Percentiles rank a stretch among this genome's conserved stretches.
These are phyloP conservation scores for Tylopilus orsonianus DNA, from an alignment of 1,284 basidiomycete genomes.

Conservation along the genomic window DNA sequence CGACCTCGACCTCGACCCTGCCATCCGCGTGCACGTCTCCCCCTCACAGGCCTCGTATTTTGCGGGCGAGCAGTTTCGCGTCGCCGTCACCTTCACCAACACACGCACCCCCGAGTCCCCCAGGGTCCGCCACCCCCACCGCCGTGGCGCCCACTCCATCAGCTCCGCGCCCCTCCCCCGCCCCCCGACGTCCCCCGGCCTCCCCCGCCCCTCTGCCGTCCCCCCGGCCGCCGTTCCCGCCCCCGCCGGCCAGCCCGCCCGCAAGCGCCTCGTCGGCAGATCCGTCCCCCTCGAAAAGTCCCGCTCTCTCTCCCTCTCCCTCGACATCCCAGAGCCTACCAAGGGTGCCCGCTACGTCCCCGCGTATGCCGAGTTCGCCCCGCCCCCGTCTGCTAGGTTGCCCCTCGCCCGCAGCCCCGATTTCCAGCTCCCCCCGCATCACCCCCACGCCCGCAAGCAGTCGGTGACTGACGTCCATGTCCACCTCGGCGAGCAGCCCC, in stretches of 20 bases:
- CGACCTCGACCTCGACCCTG: conserved; percentile 39
- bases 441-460: conserved; percentile 76
- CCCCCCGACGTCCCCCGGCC: conserved; percentile 77
- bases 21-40: conserved; percentile 64
- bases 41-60: conserved; percentile 90
- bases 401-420: conserved; percentile 52
- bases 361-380: conserved; percentile 31
- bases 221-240: conserved; percentile 23
- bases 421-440: conserved; percentile 55
- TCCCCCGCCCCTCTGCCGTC: conserved; percentile 44
- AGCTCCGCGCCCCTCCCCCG: conserved; percentile 72
- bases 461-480: conserved; percentile 61
- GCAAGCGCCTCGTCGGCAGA: conserved; percentile 32
- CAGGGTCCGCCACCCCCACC: conserved; percentile 49
- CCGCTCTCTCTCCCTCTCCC: conserved; percentile 54
- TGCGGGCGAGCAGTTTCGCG: conserved; percentile 85
- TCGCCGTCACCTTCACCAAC: conserved; percentile 87
- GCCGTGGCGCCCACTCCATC: conserved; percentile 69
- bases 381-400: conserved; percentile 26
- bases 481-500: conserved; percentile 37
- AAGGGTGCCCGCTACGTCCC: conserved; percentile 27
- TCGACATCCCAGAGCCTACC: conserved; percentile 42
- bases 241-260: conserved; percentile 22
- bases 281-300: conserved; percentile 45
- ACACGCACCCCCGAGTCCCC: conserved; percentile 55